Base-by-base conservation (phyloP, 768 basidiomycete genomes). In the Serendipita sp. region DNA sequence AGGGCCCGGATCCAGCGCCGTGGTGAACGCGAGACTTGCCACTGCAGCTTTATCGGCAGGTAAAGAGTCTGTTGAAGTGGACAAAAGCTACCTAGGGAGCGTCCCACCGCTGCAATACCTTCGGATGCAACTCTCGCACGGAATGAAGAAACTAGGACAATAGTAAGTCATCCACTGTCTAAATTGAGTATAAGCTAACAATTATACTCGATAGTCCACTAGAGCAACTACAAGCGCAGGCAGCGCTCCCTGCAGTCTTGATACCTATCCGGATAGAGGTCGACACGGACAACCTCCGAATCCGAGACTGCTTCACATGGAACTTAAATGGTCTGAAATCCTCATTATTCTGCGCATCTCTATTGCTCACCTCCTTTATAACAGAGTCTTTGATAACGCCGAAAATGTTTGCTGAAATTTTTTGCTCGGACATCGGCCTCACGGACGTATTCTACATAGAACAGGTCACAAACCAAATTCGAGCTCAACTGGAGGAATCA, bases 271-370 rank as follows among this genome's bases (percentile, higher is more conserved):
- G 91, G 53, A 89, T 99, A 63, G 94, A 98, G 69, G 85, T 99
- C 70, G 94, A 97, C 72, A 92, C 88, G 10, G 90, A 92, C 10
- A 88, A 88, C 0, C 89, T 90, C 71, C 80, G 94, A 70, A 83
- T 99, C 72, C 86, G 94, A 46, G 96, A 99, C 71, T 88, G 87
- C 70, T 98, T 99, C 73, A 82, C 91, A 10, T 99, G 96, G 96
- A 96, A 98, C 70, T 74, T 93, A 53, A 84, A 91, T 72, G 95
- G 98, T 75, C 76, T 78, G n/a, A 8, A 8, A 18, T 13, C 48
- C 30, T 32, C 30, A 51, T 51, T 51, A 5, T 3, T 1, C 8
- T 8, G 8, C 7, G 48, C 8, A 51, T 18, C 13, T 3, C n/a
- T n/a, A 8, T n/a, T 18, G 3, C 5, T 5, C 48, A 51, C 5